Conservation (phyloP, 768 basidiomycete species). For the Lactifluus echinatus region DNA sequence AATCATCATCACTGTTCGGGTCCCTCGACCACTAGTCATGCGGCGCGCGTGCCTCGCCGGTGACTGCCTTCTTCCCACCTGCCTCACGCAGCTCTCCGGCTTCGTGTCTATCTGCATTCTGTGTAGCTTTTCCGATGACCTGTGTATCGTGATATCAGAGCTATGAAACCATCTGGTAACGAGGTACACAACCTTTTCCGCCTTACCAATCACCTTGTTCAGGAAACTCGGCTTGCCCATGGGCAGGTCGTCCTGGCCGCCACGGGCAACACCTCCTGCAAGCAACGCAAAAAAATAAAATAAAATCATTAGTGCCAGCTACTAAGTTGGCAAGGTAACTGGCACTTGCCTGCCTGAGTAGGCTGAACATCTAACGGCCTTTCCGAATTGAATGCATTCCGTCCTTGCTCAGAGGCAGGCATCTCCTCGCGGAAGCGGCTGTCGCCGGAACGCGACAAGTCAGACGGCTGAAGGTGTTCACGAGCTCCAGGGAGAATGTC, state of each 20-base stretch:
- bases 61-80: slow-evolving; percentile 40
- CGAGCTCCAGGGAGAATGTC: slow-evolving; percentile 39
- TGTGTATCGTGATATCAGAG: slow-evolving; percentile 19
- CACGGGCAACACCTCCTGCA: slow-evolving; percentile 32
- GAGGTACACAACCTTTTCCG: slow-evolving; percentile 37
- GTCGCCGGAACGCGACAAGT: neutral
- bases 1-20: neutral
- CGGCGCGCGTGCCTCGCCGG: slow-evolving; percentile 33
- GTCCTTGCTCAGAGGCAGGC: neutral
- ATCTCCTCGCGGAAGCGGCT: neutral
- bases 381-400: slow-evolving; percentile 24
- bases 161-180: neutral
- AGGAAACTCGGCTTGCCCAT: slow-evolving; percentile 35
- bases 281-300: slow-evolving; percentile 3
- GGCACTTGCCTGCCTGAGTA: slow-evolving; percentile 26
- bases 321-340: neutral
- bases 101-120: slow-evolving; percentile 45
- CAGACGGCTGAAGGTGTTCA: slow-evolving; percentile 18
- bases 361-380: slow-evolving; percentile 34
- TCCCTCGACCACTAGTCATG: slow-evolving; percentile 29
- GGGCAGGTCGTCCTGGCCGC: slow-evolving; percentile 28
- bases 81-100: slow-evolving; percentile 48
- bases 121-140: slow-evolving; percentile 42
- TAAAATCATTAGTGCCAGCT: neutral
- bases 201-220: slow-evolving; percentile 53